phyloP scores from a whole-genome alignment of 2,329 filamentous ascomycete species.

The Stagonosporopsis chrysanthemi region DNA sequence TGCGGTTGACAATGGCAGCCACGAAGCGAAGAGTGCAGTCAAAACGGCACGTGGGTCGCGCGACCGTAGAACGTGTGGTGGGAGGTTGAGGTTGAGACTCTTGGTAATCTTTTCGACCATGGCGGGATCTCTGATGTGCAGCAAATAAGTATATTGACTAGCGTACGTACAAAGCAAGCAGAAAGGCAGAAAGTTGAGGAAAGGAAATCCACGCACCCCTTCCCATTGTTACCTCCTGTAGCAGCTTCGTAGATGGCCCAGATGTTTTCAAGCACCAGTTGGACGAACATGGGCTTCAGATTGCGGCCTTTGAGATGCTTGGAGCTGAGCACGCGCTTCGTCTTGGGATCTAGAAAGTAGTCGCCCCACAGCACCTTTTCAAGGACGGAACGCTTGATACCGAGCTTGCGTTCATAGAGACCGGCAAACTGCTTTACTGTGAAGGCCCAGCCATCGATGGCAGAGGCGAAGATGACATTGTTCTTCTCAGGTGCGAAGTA shows the following conservation, averaged over 20 bases:
- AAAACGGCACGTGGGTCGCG: slow-evolving; percentile 84
- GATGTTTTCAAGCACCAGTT: slow-evolving; percentile 91
- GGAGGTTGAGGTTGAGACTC: slow-evolving; percentile 82
- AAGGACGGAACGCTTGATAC: slow-evolving; percentile 85
- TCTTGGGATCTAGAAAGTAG: slow-evolving; percentile 96
- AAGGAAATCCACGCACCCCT: slow-evolving; percentile 68
- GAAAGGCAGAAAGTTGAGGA: slow-evolving; percentile 37
- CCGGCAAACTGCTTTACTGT: slow-evolving; percentile 92
- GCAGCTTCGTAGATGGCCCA: slow-evolving; percentile 97
- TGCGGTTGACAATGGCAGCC: slow-evolving; percentile 92
- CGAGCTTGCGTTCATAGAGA: slow-evolving; percentile 95
- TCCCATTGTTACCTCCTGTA: slow-evolving; percentile 79
- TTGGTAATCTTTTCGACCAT: slow-evolving; percentile 95
- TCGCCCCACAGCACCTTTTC: slow-evolving; percentile 98
- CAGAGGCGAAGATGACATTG: slow-evolving; percentile 98
- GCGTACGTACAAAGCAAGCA: slow-evolving; percentile 44
- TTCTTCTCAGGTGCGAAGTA: slow-evolving; percentile 99
- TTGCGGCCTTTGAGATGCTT: slow-evolving; percentile 93
- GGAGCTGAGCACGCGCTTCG: slow-evolving; percentile 86
- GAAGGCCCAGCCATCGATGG: slow-evolving; percentile 98
- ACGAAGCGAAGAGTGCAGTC: slow-evolving; percentile 84
- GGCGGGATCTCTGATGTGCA: slow-evolving; percentile 68
- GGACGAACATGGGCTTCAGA: slow-evolving; percentile 96
- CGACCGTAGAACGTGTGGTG: slow-evolving; percentile 83
- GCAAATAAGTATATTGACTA: slow-evolving; percentile 52